Evolutionary conservation across 306 rosid species (phyloP), one percentile per base, ranked within the genome.

Genomic region (Glycyrrhiza uralensis): DNA sequence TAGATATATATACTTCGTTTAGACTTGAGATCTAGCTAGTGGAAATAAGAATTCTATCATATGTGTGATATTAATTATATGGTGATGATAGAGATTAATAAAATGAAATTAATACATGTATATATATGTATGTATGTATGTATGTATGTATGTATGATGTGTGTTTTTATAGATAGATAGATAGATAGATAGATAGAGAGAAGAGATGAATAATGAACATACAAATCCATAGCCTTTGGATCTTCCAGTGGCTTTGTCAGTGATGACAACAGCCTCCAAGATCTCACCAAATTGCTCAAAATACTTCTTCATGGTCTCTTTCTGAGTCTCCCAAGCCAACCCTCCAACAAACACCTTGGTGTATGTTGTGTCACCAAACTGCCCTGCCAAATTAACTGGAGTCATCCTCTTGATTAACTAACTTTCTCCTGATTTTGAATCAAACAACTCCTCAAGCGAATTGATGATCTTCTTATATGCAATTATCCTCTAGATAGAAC

Each of bases 201-300:
- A 17, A 4, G 41, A 26, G 3, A 44, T 3, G 0, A 32, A 7
- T 6, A 50, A 22, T 3, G 6, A 71, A 57, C 84, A 14, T 94
- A 94, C 99, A 68, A 94, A 94, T 63, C 99, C 99, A 50, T 94
- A 94, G 90, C 99, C 99, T 64, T 94, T 94, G 60, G 99, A 94
- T 94, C 97, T 85, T 41, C 97, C 97, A 1, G 99, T 91, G 71
- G 95, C 91, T 79, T 94, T 94, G 81, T 94, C 99, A 82, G 99
- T 89, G 85, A 94, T 94, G 71, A 94, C 99, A 41, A 94, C 99
- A 39, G 99, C 99, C 75, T 94, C 99, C 95, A 94, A 86, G 93
- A 94, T 94, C 54, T 94, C 99, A 56, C 99, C 99, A 52, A 94
- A 94, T 72, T 94, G 99, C 67, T 94, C 97, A 54, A 94, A 94